Base-by-base conservation (phyloP, 2,329 filamentous ascomycete genomes). In the Bipolaris zeicola region DNA sequence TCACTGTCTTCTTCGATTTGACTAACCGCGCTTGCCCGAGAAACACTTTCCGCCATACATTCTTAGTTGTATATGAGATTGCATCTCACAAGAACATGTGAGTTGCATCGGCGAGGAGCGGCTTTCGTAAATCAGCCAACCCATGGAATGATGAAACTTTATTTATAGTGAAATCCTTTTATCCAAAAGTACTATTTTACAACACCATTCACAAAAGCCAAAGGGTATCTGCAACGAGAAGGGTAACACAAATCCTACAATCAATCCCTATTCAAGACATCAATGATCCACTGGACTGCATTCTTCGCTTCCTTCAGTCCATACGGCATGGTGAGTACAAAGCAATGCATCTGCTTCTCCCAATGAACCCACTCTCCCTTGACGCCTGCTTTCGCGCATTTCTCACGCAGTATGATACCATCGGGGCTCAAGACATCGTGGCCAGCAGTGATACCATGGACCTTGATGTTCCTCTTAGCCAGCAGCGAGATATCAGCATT, bases 271-370 rank as follows among this genome's bases (percentile, higher is more conserved):
- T 65, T 72, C 28, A 78, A 49, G 0, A 75, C 66, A 24, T 79
- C 73, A 0, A 81, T 50, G 0, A 82, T 71, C 79, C 82, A 84
- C 1, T 79, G 72, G 28, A 80, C 72, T 0, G 69, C 79, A 56
- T 81, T 71, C 28, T 73, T 77, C 2, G 80, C 78, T 61, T 86
- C 83, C 4, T 66, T 71, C 24, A 85, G 36, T 0, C 77, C 77
- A 60, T 82, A 85, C 1, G 75, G 71, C 43, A 78, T 80, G 1
- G 81, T 79, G 34, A 87, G 67, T 1, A 82, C 78, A 50, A 86
- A 87, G 57, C 82, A 85, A 68, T 87, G 85, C 82, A 87, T 87
- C 71, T 86, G 82, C 16, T 80, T 80, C 16, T 84, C 79, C 84
- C 85, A 87, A 8, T 84, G 75, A 38, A 87, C 61, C 85, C 85